Conservation (phyloP, 2,329 filamentous ascomycete species). For the Nectriaceae sp. region DNA sequence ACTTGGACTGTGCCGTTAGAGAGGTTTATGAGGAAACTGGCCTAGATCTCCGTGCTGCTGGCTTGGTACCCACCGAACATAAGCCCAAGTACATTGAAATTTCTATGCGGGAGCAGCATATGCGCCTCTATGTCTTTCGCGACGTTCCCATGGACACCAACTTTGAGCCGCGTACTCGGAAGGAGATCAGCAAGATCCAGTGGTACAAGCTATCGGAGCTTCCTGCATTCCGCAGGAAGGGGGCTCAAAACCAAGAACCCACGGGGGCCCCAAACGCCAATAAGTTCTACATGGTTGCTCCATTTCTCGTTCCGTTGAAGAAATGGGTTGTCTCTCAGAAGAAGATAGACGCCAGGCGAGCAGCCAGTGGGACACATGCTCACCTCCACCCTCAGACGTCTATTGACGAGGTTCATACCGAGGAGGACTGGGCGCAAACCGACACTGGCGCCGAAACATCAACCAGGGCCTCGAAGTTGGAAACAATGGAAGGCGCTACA, state of each 20-base stretch:
- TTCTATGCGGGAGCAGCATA: constrained; percentile 88
- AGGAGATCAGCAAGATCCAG: constrained; percentile 95
- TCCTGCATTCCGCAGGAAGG: constrained; percentile 76
- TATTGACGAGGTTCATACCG: constrained; percentile 59
- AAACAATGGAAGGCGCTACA: constrained; percentile 53
- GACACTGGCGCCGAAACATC: constrained; percentile 34
- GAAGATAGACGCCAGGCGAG: constrained; percentile 63
- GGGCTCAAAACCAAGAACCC: constrained; percentile 55
- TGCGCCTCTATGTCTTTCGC: constrained; percentile 89
- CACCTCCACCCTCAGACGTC: constrained; percentile 42
- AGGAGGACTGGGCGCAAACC: constrained; percentile 58
- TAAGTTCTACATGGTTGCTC: constrained; percentile 98
- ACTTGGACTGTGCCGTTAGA: constrained; percentile 88
- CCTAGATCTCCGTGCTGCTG: constrained; percentile 75
- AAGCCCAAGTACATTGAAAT: constrained; percentile 84
- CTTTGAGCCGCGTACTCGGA: constrained; percentile 89
- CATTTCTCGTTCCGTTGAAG: constrained; percentile 82
- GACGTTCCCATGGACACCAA: constrained; percentile 82
- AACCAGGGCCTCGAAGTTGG: constrained; percentile 39
- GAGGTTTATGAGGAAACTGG: constrained; percentile 98
- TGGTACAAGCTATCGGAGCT: constrained; percentile 93
- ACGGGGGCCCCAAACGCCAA: constrained; percentile 64
- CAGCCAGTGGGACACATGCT: constrained; percentile 42
- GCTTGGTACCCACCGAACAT: constrained; percentile 71
- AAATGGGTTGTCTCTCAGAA: constrained; percentile 89